These are phyloP conservation scores for Raphanus raphanistrum DNA, from an alignment of 345 rosid species.

Conservation along the genomic window DNA sequence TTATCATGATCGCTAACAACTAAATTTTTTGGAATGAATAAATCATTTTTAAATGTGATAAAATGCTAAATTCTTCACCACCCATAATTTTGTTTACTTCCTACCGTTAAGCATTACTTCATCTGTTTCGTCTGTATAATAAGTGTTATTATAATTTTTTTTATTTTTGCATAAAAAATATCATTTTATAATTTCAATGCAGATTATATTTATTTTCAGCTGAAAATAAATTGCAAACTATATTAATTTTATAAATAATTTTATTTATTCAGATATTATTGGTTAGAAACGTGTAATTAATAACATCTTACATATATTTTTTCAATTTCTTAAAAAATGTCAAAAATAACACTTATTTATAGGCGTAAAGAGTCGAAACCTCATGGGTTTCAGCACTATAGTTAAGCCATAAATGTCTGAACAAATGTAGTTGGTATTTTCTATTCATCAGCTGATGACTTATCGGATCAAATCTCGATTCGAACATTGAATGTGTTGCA, in stretches of 20 bases:
- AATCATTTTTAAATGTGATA: background rate
- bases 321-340: too few species aligned
- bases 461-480: constrained; percentile 35
- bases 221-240: too few species aligned
- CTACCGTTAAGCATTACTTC: background rate
- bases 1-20: background rate
- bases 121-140: too few species aligned
- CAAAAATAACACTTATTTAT: too few species aligned
- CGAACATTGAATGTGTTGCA: constrained; percentile 34
- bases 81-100: background rate
- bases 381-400: constrained; percentile 28
- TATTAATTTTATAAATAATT: too few species aligned
- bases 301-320: too few species aligned
- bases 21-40: background rate
- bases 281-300: too few species aligned
- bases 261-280: too few species aligned
- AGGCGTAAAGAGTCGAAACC: background rate
- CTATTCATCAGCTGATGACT: constrained; percentile 25
- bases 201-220: too few species aligned
- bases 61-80: background rate
- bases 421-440: constrained; percentile 31
- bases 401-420: constrained; percentile 18
- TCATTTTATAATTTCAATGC: too few species aligned
- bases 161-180: too few species aligned
- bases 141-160: too few species aligned